phyloP scores from a whole-genome alignment of 164 flowering plant genomes.

The Tinospora cordifolia region DNA sequence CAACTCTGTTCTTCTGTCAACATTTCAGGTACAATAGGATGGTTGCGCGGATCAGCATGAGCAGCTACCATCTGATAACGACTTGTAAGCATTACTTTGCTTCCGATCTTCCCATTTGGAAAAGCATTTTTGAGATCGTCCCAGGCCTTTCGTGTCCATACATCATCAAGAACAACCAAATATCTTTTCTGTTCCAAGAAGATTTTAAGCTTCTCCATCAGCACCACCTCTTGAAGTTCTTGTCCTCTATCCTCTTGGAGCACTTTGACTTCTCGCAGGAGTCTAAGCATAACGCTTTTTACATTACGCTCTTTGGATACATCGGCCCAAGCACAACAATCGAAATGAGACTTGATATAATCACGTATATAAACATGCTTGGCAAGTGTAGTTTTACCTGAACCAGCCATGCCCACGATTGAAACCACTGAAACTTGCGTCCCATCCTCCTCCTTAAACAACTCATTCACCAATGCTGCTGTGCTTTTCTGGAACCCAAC shows the following conservation, averaged over 20 bases:
- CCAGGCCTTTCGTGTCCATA: conserved; percentile 30
- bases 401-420: conserved; percentile 12
- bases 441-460: background rate
- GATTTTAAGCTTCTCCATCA: background rate
- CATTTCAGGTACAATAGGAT: background rate
- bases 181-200: conserved; percentile 7
- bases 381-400: conserved; percentile 20
- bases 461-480: background rate
- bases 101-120: conserved; percentile 8
- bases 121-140: conserved; percentile 12
- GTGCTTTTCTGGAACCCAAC: conserved; percentile 7
- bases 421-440: background rate
- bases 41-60: conserved; percentile 8
- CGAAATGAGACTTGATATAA: conserved; percentile 7
- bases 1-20: conserved; percentile 5
- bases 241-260: background rate
- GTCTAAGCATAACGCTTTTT: conserved; percentile 8
- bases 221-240: background rate
- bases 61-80: conserved; percentile 18
- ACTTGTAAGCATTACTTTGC: conserved; percentile 25
- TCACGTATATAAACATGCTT: conserved; percentile 12
- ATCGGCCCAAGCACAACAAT: conserved; percentile 12
- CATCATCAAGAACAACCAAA: conserved; percentile 35
- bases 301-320: conserved; percentile 4
- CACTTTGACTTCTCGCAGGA: conserved; percentile 1